phyloP scores from a whole-genome alignment of 2,329 filamentous ascomycete genomes.

The Aspergillus sp. region DNA sequence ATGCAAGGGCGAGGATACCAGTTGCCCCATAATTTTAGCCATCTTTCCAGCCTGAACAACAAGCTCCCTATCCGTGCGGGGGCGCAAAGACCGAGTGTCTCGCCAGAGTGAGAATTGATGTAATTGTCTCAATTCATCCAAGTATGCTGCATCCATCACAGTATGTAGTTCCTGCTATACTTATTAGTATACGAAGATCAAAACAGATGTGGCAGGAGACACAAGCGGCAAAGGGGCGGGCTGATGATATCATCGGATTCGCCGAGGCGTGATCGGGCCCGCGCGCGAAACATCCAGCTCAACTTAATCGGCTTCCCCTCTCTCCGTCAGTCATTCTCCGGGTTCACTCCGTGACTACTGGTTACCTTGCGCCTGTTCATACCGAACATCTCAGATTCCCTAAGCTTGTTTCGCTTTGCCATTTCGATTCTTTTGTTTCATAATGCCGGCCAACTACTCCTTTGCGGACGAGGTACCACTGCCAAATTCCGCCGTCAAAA shows the following conservation, averaged over 20 bases:
- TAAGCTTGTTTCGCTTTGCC: neutral
- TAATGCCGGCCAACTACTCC: conserved; percentile 42
- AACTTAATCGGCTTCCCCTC: neutral
- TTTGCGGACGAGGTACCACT: conserved; percentile 55
- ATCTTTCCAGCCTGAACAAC: neutral
- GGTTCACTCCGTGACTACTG: neutral
- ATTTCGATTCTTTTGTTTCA: neutral
- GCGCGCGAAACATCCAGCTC: neutral
- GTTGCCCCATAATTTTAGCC: neutral
- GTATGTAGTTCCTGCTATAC: neutral
- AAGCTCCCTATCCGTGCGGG: neutral
- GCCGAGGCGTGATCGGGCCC: neutral
- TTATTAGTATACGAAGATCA: neutral
- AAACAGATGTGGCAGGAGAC: neutral
- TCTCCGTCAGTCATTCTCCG: neutral
- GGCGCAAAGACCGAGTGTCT: neutral
- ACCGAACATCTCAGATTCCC: neutral
- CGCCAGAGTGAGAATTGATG: neutral
- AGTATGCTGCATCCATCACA: neutral
- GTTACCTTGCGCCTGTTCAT: neutral
- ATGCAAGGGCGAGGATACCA: neutral
- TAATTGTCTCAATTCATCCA: neutral
- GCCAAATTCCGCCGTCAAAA: conserved; percentile 52
- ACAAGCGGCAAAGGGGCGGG: neutral
- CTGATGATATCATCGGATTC: conserved; percentile 3